phyloP scores from a whole-genome alignment of 1,284 basidiomycete species.

The Uromyces viciae-fabae region DNA sequence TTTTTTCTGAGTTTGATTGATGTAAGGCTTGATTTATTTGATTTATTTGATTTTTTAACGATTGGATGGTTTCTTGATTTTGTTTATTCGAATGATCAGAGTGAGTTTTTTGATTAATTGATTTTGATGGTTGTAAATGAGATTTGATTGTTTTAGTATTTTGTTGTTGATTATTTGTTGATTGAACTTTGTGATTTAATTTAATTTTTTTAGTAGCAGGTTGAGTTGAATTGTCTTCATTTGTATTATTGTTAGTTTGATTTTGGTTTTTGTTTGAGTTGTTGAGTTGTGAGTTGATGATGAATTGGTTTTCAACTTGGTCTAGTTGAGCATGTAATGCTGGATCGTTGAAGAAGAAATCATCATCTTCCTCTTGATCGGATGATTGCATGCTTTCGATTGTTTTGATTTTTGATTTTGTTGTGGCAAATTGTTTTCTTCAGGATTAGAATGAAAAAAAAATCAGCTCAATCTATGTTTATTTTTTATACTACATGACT shows the following conservation, averaged over 20 bases:
- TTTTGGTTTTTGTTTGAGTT: neutral
- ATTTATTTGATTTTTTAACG: neutral
- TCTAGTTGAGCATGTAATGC: constrained; percentile 20
- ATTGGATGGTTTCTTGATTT: neutral
- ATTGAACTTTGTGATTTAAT: neutral
- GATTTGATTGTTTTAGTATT: too few relatives aligned
- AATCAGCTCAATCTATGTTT: too few relatives aligned
- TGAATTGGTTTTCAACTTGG: constrained; percentile 27
- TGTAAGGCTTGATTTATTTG: neutral
- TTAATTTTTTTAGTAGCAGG: neutral
- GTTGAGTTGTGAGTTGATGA: constrained; percentile 6
- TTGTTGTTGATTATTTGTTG: neutral
- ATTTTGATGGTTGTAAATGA: neutral
- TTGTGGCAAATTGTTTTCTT: too few relatives aligned
- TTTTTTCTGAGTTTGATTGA: constrained; percentile 6
- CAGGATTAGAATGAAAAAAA: too few relatives aligned
- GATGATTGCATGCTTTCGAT: too few relatives aligned
- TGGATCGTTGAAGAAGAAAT: constrained; percentile 26
- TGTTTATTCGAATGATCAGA: neutral
- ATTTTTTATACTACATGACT: too few relatives aligned
- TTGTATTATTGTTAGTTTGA: neutral
- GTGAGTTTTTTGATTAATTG: too few relatives aligned
- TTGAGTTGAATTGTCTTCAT: neutral
- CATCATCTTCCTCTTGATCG: constrained; percentile 25
- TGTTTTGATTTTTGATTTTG: too few relatives aligned